These are phyloP conservation scores for Ogataea henricii DNA, from an alignment of 805 yeast genomes.

Conservation along the genomic window DNA sequence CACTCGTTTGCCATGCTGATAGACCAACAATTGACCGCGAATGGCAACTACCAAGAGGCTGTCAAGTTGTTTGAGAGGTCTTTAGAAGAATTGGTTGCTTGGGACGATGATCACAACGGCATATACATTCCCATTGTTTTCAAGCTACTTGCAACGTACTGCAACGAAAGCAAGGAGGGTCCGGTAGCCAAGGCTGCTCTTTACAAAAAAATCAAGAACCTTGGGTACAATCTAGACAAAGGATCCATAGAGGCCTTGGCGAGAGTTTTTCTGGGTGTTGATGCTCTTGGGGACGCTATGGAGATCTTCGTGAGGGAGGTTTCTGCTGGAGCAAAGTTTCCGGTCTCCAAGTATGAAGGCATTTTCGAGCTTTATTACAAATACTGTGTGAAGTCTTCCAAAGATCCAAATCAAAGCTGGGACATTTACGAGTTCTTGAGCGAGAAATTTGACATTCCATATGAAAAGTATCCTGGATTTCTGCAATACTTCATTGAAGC, in stretches of 20 bases:
- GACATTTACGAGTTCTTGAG: slow-evolving; percentile 58
- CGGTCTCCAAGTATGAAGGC: slow-evolving; percentile 18
- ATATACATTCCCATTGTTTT: slow-evolving; percentile 31
- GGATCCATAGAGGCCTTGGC: slow-evolving; percentile 42
- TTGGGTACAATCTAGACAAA: slow-evolving; percentile 40
- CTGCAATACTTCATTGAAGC: slow-evolving; percentile 57
- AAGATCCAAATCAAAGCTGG: slow-evolving; percentile 54
- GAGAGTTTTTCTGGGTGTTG: slow-evolving; percentile 36
- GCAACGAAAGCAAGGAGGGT: slow-evolving; percentile 21
- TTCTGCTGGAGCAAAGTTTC: slow-evolving; percentile 18
- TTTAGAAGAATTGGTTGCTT: slow-evolving; percentile 41
- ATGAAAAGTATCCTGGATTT: slow-evolving; percentile 57
- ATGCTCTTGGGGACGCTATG: slow-evolving; percentile 42
- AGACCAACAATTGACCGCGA: slow-evolving; percentile 31
- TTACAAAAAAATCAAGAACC: slow-evolving; percentile 45
- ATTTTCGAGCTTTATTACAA: slow-evolving; percentile 42
- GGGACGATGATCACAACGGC: slow-evolving; percentile 41
- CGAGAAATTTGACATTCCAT: slow-evolving; percentile 57
- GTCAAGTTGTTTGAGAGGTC: slow-evolving; percentile 38
- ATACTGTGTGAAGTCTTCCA: slow-evolving; percentile 41
- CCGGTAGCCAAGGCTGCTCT: slow-evolving; percentile 29
- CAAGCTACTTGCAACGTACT: slow-evolving; percentile 25
- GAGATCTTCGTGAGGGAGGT: slow-evolving; percentile 46
- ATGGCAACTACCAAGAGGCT: slow-evolving; percentile 38
- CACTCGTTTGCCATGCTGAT: slow-evolving; percentile 40